A percentile compares a stretch with the other conserved stretches of the same genome.
These are phyloP conservation scores for Claviceps arundinis DNA, from an alignment of 2,329 filamentous ascomycete genomes.

Conservation along the genomic window DNA sequence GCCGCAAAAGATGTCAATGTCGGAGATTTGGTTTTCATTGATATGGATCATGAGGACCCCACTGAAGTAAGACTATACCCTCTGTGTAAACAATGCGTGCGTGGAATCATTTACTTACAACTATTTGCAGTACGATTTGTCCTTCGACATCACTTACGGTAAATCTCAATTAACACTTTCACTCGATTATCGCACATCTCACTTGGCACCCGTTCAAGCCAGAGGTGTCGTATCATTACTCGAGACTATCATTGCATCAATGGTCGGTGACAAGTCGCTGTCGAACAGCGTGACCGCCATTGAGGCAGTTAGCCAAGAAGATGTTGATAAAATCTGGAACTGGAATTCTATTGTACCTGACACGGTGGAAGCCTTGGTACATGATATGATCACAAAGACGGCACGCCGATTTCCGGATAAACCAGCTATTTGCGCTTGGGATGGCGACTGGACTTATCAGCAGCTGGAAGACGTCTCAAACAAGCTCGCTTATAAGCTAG, in stretches of 20 bases:
- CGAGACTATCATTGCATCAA: neutral
- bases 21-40: neutral
- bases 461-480: slow-evolving; percentile 13
- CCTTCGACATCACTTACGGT: slow-evolving; percentile 1
- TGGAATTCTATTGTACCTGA: slow-evolving; percentile 10
- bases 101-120: neutral
- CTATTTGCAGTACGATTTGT: neutral
- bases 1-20: neutral
- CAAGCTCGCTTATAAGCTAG: slow-evolving; percentile 8
- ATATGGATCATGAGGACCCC: slow-evolving; percentile 2
- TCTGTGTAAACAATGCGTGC: neutral
- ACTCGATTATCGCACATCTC: neutral
- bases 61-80: slow-evolving; percentile 1
- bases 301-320: neutral
- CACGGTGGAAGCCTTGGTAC: slow-evolving; percentile 8
- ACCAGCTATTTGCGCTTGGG: slow-evolving; percentile 11
- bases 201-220: neutral
- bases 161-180: neutral
- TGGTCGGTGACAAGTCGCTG: neutral
- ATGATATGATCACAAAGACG: slow-evolving; percentile 11
- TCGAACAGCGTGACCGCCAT: neutral
- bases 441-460: slow-evolving; percentile 28
- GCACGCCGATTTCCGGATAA: slow-evolving; percentile 4
- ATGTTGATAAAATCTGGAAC: slow-evolving; percentile 6
- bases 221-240: slow-evolving; percentile 1